phyloP scores from a whole-genome alignment of 2,329 filamentous ascomycete genomes.

The Hypoxylon sp. region DNA sequence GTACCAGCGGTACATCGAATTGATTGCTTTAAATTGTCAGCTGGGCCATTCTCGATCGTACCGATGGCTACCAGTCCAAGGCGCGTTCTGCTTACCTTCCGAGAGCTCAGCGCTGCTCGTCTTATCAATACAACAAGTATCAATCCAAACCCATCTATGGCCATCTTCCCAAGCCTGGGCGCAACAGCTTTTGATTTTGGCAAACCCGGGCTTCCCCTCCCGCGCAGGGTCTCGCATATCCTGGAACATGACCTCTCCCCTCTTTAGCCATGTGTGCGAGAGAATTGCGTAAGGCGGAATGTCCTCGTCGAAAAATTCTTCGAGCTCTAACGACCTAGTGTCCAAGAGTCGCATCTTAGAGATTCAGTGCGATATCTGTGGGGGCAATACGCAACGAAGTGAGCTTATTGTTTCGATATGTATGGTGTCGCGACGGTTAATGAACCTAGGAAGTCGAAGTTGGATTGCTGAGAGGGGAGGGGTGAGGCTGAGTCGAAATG shows the following conservation, averaged over 20 bases:
- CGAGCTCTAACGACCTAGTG: neutral
- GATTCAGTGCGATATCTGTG: no score
- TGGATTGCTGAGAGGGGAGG: no score
- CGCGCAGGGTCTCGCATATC: neutral
- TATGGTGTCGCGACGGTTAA: no score
- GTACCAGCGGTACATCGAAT: constrained; percentile 26
- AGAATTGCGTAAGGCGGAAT: constrained; percentile 11
- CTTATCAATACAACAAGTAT: constrained; percentile 7
- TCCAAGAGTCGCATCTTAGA: constrained; percentile 15
- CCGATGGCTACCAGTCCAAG: neutral
- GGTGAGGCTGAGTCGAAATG: no score
- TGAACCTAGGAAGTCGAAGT: no score
- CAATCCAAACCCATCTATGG: constrained; percentile 3
- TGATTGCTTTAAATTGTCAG: constrained; percentile 12
- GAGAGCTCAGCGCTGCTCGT: no score
- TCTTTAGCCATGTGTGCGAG: constrained; percentile 15
- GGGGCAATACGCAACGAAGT: no score
- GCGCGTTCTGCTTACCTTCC: neutral
- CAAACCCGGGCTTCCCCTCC: neutral
- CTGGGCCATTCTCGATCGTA: neutral
- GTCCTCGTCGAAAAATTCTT: constrained; percentile 15
- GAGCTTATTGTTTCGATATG: no score
- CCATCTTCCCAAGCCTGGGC: neutral
- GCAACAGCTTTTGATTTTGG: neutral
- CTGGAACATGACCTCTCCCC: constrained; percentile 12